Percentiles rank a stretch among this genome's conserved stretches.
Conservation (phyloP, 192 early-diverging fungal genomes). For the Coemansia sp. region DNA sequence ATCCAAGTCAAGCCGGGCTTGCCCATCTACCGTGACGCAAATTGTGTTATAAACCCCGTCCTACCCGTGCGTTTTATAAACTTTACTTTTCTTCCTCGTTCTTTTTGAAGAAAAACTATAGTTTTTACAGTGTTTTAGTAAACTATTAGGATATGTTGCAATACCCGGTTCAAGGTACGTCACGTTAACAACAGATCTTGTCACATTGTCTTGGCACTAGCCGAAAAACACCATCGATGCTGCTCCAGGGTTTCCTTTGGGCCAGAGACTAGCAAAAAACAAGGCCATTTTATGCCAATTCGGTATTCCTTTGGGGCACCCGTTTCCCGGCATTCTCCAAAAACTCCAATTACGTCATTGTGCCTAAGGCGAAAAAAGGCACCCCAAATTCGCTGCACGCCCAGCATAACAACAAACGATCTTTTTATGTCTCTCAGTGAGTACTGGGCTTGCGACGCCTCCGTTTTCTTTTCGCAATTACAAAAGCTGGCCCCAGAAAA, state of each 20-base stretch:
- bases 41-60: too few species aligned
- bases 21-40: too few species aligned
- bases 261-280: too few species aligned
- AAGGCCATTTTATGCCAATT: too few species aligned
- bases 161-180: conserved; percentile 6
- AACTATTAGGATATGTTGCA: conserved; percentile 5
- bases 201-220: too few species aligned
- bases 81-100: neutral
- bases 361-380: neutral
- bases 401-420: neutral
- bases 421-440: neutral
- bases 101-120: neutral
- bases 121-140: neutral
- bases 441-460: neutral
- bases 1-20: neutral
- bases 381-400: neutral
- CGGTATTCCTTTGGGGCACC: too few species aligned
- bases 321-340: too few species aligned
- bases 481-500: neutral
- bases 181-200: too few species aligned
- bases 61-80: neutral
- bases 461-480: neutral
- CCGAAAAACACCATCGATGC: too few species aligned
- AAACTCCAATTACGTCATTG: conserved; percentile 1
- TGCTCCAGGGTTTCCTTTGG: too few species aligned